Evolutionary conservation across 1,284 basidiomycete species (phyloP), one percentile per base, ranked within the genome.

Genomic region (Coniophora puteana): DNA sequence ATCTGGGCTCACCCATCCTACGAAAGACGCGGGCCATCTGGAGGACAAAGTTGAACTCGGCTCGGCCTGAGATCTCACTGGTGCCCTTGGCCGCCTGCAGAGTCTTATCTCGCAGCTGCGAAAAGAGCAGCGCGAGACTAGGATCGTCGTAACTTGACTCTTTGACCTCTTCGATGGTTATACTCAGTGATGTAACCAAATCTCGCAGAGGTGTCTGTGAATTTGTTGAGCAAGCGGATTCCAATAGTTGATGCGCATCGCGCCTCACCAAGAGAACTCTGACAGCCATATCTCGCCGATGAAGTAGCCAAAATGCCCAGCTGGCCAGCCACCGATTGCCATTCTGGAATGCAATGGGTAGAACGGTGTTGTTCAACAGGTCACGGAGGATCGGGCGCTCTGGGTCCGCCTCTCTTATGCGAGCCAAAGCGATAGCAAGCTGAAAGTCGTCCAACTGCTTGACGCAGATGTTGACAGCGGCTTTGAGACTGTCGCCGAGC

Each of bases 281-380:
- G 14, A 96, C 89, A 2, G 93, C 84, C 11, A 96, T 59, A 62
- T 97, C 93, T 36, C 89, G 74, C 24, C 90, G 72, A 49, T 83
- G 81, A 21, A 98, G 69, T 48, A 91, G 69, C 91, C 93, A 96
- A 61, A 97, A 93, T 4, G 89, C 90, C 95, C 94, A 99, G 47
- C 86, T 91, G n/a, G 81, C 89, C n/a, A 98, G 69, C 87, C 90
- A 98, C 25, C 95, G 76, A 61, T 97, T 93, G 0, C 93, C 93
- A 14, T 83, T 76, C 39, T 73, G 71, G 58, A 97, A 90, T 0
- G 93, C 93, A 16, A 78, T 71, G 1, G 94, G 93, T 1, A 99
- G 63, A 2, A 98, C 83, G 0, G 76, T 82, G 35, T 76, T 76
- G 14, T 73, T 76, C 25, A 98, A 64, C 17, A 98, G 78, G 35